Conservation (phyloP, 2,329 filamentous ascomycete species). For the Aspergillus phoenicis region DNA sequence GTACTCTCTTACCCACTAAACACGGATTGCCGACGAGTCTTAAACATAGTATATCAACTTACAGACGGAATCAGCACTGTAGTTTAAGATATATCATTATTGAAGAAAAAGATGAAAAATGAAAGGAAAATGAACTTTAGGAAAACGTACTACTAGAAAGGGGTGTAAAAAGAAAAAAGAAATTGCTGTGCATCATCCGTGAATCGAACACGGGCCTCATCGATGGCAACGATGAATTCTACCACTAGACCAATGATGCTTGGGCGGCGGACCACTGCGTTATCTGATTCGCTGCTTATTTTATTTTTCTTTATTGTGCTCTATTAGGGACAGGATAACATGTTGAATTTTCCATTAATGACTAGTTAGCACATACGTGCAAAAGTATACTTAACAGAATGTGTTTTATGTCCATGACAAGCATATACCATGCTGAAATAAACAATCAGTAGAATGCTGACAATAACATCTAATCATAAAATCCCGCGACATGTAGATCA, state of each 20-base stretch:
- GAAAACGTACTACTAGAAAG: not conserved
- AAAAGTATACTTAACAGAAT: not conserved
- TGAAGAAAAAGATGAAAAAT: not conserved
- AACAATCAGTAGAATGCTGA: too few species aligned
- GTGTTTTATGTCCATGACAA: not conserved
- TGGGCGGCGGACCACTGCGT: not conserved
- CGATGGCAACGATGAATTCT: constrained; percentile 51
- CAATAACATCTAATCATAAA: not conserved
- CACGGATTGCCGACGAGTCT: too few species aligned
- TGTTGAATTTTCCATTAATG: too few species aligned
- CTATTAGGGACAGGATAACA: not conserved
- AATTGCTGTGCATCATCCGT: constrained; percentile 44
- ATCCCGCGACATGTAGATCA: not conserved
- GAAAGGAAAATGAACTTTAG: not conserved
- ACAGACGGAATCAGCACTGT: too few species aligned
- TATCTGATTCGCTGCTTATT: constrained; percentile 10
- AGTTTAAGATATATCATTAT: too few species aligned
- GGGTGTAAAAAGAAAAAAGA: not conserved
- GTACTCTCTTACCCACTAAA: too few species aligned
- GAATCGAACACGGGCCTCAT: constrained; percentile 53
- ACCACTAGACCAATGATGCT: constrained; percentile 51
- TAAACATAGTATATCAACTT: too few species aligned
- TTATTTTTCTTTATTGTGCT: not conserved
- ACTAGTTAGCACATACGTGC: too few species aligned
- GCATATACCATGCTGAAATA: not conserved